Evolutionary conservation across 2,329 filamentous ascomycete genomes (phyloP).

Genomic region (Fusarium sp.): DNA sequence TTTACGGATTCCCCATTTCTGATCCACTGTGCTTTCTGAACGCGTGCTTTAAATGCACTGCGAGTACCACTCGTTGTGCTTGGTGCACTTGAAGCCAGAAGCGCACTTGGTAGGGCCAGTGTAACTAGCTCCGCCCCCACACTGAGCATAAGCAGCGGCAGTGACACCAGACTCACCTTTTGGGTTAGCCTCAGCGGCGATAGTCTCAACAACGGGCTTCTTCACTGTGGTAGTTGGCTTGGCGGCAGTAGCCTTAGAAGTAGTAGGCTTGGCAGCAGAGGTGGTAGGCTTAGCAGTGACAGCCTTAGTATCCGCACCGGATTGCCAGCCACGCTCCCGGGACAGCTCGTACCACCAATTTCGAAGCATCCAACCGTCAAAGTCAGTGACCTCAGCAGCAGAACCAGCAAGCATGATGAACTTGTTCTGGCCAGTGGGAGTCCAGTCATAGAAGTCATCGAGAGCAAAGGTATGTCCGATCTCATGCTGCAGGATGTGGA

Average conservation of each 20-base stretch:
- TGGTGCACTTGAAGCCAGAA: conserved; percentile 36
- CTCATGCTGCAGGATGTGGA: conserved; percentile 60
- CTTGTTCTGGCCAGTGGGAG: conserved; percentile 53
- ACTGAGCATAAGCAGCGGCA: conserved; percentile 29
- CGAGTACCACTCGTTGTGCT: conserved; percentile 44
- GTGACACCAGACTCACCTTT: not conserved
- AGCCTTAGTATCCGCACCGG: not conserved
- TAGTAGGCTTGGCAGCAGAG: no score
- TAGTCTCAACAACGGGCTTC: not conserved
- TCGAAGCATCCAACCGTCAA: conserved; percentile 62
- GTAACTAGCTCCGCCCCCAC: conserved; percentile 41
- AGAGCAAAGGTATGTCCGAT: conserved; percentile 57
- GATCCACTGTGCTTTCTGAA: no score
- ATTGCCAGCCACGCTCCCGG: conserved; percentile 47
- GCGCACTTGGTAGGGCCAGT: conserved; percentile 42
- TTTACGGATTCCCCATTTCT: no score
- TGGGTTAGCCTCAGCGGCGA: not conserved
- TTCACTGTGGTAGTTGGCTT: not conserved
- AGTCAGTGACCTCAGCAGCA: conserved; percentile 57
- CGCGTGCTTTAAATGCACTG: conserved; percentile 38
- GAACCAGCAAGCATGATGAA: conserved; percentile 62
- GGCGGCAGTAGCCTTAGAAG: not conserved
- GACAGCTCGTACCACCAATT: conserved; percentile 59
- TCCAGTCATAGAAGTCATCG: conserved; percentile 61
- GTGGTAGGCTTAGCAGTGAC: not conserved